Base-by-base conservation (phyloP, 73 alveolate species). In the Durusdinium trenchii region DNA sequence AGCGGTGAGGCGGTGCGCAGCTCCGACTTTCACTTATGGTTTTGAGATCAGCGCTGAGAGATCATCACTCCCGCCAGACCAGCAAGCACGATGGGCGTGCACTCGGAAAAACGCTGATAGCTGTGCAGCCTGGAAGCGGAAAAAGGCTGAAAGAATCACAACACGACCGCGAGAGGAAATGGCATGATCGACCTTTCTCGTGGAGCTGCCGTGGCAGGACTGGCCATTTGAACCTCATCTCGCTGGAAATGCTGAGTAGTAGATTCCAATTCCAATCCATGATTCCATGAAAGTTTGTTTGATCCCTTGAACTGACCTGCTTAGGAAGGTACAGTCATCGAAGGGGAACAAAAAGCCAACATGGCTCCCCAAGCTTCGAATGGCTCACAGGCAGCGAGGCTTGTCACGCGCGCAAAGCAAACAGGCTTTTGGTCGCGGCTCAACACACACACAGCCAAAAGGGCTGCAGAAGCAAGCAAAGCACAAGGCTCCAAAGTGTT, bases 301-400 rank as follows among this genome's bases (percentile, higher is more conserved):
- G 84, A 36, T 6, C 51, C 50, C 12, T 7, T 7, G 40, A 26
- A 10, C 23, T 35, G 12, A 71, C 36, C n/a, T 71, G 51, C 6
- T 10, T 12, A 69, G 71, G 71, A 81, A 47, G 52, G 47, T 30
- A 32, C 91, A 32, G 91, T 81, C 69, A 81, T 48, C 30, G 91
- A 10, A 32, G 91, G 91, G 51, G 91, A 81, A 67, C 91, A 81
- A 81, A 81, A 81, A 12, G 91, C 91, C 23, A 81, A 67, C 91
- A 81, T 81, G 91, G 91, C 91, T 81, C 71, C 23, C 71, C 3
- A 50, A 32, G 71, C 91, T 81, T 81, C 71, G n/a, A n/a, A n/a
- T n/a, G n/a, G n/a, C n/a, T n/a, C n/a, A n/a, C n/a, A n/a, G n/a
- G n/a, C n/a, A n/a, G n/a, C n/a, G n/a, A n/a, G n/a, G n/a, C 91